Conservation (phyloP, 1,284 basidiomycete genomes). For the Ceratobasidium sp. region DNA sequence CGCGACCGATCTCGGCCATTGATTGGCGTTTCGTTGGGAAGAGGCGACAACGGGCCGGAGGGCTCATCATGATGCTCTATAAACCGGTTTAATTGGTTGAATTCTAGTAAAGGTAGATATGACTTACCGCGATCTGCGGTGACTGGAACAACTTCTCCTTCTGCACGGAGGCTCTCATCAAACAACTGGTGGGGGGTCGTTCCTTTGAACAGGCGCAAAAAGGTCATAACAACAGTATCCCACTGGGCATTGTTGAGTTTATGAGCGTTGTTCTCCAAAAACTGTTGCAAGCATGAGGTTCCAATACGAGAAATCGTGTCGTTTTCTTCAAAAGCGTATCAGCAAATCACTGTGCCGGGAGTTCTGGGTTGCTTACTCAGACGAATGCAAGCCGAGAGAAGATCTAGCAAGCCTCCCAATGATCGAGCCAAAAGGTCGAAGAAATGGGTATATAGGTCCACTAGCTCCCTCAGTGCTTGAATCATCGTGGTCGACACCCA, state of each 20-base stretch:
- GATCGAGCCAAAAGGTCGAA: conserved; percentile 92
- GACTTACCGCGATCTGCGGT: conserved; percentile 15
- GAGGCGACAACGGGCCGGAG: conserved; percentile 24
- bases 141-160: conserved; percentile 67
- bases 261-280: conserved; percentile 91
- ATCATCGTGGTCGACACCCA: conserved; percentile 99
- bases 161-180: conserved; percentile 83
- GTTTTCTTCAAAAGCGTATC: conserved; percentile 72
- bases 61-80: conserved; percentile 46
- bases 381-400: conserved; percentile 97
- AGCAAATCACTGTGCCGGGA: conserved; percentile 27
- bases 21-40: conserved; percentile 14
- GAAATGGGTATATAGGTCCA: conserved; percentile 96
- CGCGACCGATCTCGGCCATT: conserved; percentile 70
- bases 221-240: conserved; percentile 93
- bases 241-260: conserved; percentile 88
- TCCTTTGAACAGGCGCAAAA: conserved; percentile 94
- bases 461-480: conserved; percentile 93
- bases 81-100: conserved; percentile 60
- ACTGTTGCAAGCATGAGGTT: conserved; percentile 95
- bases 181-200: conserved; percentile 98
- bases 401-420: conserved; percentile 89
- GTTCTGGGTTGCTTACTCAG: conserved; percentile 72
- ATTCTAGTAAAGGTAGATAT: background rate
- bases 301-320: conserved; percentile 98